Evolutionary conservation across 345 rosid species (phyloP), one percentile per base, ranked within the genome.

Genomic region (Salix brachista): DNA sequence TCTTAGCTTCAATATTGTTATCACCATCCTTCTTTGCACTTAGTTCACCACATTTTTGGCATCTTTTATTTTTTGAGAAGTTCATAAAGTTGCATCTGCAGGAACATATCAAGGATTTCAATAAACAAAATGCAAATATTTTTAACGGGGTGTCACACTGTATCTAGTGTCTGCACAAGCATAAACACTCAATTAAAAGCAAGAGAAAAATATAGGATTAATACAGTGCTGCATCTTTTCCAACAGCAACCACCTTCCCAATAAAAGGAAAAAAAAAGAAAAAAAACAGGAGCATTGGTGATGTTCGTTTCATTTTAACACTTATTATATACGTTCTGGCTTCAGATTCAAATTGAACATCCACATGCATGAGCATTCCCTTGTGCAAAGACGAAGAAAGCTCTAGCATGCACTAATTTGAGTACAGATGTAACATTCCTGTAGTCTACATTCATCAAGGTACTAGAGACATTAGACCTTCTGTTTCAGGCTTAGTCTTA

Each of bases 1-100:
- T 77, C 85, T 79, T 90, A 83, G 83, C 78, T 52, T 85, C 87
- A 66, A 56, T 74, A 2, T 78, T 81, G 67, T 8, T 65, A 64
- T 23, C 71, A 56, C 25, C 71, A 74, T 75, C 74, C 6, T 48
- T 80, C 80, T 74, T 85, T 6, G 88, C 87, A 50, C 81, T 84
- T 39, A 54, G 88, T 83, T 84, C 88, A 6, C 73, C 77, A 73
- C 90, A 90, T 41, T 85, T 79, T 69, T 75, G 82, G 83, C 92
- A 88, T 64, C 76, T 37, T 58, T 9, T 21, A 74, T 90, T 90
- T 73, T 42, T 86, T 28, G 84, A 36, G 61, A 89, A 90, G 77
- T 90, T 87, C 84, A 86, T 44, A 71, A 87, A 90, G 78, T 81
- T 87, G 83, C 92, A 90, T 71, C 94, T 89, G 85, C 75, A 74